Percentiles rank a stretch among this genome's conserved stretches.
Evolutionary conservation across 2,329 filamentous ascomycete genomes (phyloP).

Genomic region (Didymella pinodella): DNA sequence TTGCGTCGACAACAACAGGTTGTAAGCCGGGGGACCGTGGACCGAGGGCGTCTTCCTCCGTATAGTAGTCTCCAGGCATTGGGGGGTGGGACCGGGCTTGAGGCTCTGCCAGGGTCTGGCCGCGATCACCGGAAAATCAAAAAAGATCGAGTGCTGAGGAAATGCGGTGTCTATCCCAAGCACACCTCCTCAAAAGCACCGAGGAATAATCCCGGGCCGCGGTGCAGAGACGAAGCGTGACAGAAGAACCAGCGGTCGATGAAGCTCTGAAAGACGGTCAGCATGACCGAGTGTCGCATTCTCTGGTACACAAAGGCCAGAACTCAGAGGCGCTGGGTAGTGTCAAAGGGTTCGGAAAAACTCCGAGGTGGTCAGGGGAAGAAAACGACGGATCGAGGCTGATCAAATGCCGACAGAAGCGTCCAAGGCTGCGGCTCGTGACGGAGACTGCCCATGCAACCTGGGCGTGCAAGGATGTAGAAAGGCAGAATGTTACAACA

Average conservation of each 20-base stretch:
- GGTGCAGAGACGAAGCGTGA: constrained; percentile 31
- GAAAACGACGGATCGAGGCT: constrained; percentile 15
- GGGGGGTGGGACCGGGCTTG: constrained; percentile 32
- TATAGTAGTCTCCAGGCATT: constrained; percentile 55
- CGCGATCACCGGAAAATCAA: not conserved
- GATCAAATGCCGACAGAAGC: constrained; percentile 24
- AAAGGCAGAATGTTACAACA: constrained; percentile 25
- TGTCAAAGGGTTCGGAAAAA: constrained; percentile 20
- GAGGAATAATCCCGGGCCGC: constrained; percentile 27
- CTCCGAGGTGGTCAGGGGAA: constrained; percentile 17
- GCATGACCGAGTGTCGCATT: constrained; percentile 36
- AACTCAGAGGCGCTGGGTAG: constrained; percentile 10
- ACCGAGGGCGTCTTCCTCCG: constrained; percentile 58
- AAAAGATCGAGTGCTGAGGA: constrained; percentile 1
- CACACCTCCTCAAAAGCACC: constrained; percentile 33
- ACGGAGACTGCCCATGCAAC: constrained; percentile 24
- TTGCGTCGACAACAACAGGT: constrained; percentile 55
- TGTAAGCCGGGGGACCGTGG: constrained; percentile 54
- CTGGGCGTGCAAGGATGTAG: constrained; percentile 25
- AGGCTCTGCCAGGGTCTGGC: constrained; percentile 19
- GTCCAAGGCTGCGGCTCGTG: constrained; percentile 26
- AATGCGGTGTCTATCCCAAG: constrained; percentile 27
- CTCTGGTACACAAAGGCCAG: constrained; percentile 16
- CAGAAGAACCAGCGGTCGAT: constrained; percentile 31
- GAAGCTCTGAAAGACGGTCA: constrained; percentile 39